Evolutionary conservation across 2,329 filamentous ascomycete species (phyloP), one percentile per base, ranked within the genome.

Genomic region (Trichoderma aggressivum): DNA sequence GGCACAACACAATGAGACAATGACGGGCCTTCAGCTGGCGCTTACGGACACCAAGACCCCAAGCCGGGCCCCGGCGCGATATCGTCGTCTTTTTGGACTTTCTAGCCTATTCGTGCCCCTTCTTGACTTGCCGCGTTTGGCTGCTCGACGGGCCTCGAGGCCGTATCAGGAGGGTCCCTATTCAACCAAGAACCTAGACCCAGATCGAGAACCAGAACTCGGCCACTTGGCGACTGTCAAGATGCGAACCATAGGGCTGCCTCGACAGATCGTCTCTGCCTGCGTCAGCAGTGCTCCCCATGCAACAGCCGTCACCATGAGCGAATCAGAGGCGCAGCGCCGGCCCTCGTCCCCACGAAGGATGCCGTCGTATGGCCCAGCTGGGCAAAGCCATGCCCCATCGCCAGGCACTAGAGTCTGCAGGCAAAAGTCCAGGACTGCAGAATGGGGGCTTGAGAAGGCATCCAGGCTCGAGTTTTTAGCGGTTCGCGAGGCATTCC

Each of bases 221-320:
- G 61, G 28, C 71, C 71, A 66, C 58, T 71, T 61, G 63, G n/a
- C 63, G 10, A 16, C 34, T 28, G 53, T 63, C 67, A 66, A 71
- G 60, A 61, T 71, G 71, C 67, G 61, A 69, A 62, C 64, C 67
- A 70, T 73, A 73, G 67, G 72, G 73, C 72, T 73, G 72, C 72
- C 71, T 72, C 68, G 43, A 50, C 50, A 58, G 62, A 73, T 71
- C 64, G 55, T 74, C 72, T 75, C 72, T 74, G 75, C 74, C 76
- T 77, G 72, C 74, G 71, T 73, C 73, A 76, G 74, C 73, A 74
- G 75, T 73, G 75, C 73, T 74, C 74, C 74, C 76, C 77, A 75
- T 76, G 75, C 63, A 75, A 79, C 74, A 77, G 68, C 70, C 77
- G 75, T 72, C 77, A 70, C 72, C 80, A 80, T 75, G 76, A 77